A percentile compares a stretch with the other conserved stretches of the same genome.
phyloP scores from a whole-genome alignment of 805 yeast genomes.

The Candida loeiensis region DNA sequence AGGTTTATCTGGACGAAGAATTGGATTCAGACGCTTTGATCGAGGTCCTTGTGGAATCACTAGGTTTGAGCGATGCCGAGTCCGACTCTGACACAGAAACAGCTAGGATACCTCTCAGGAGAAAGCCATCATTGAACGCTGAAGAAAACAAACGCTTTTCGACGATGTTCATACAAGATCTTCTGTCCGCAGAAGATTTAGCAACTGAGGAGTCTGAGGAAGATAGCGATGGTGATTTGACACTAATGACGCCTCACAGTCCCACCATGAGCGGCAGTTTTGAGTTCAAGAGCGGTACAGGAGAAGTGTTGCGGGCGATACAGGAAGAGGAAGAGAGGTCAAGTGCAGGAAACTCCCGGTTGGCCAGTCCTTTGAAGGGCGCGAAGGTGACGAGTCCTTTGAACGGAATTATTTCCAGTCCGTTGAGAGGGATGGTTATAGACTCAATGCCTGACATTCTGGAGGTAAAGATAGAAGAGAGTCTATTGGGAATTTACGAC shows the following conservation, averaged over 20 bases:
- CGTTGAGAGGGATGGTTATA: no score
- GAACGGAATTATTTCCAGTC: no score
- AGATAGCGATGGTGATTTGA: neutral
- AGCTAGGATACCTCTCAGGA: neutral
- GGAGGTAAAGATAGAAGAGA: no score
- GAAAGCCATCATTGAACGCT: neutral
- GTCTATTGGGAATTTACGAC: no score
- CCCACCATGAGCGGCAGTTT: neutral
- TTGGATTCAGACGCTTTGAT: constrained; percentile 8
- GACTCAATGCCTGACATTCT: no score
- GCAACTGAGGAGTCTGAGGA: constrained; percentile 1
- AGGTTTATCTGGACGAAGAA: constrained; percentile 5
- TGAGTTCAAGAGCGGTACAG: neutral
- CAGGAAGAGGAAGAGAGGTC: neutral
- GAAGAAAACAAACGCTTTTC: neutral
- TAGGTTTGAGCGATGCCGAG: constrained; percentile 4
- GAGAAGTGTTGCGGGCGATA: neutral
- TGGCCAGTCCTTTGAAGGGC: neutral
- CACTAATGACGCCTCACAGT: neutral
- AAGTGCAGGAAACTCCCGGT: constrained; percentile 1
- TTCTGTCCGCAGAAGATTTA: neutral
- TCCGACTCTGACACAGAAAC: neutral
- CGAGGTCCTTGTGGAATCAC: constrained; percentile 6
- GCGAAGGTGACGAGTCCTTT: no score
- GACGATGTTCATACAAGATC: neutral